Base-by-base conservation (phyloP, 768 basidiomycete genomes). In the Basidioascus undulatus region DNA sequence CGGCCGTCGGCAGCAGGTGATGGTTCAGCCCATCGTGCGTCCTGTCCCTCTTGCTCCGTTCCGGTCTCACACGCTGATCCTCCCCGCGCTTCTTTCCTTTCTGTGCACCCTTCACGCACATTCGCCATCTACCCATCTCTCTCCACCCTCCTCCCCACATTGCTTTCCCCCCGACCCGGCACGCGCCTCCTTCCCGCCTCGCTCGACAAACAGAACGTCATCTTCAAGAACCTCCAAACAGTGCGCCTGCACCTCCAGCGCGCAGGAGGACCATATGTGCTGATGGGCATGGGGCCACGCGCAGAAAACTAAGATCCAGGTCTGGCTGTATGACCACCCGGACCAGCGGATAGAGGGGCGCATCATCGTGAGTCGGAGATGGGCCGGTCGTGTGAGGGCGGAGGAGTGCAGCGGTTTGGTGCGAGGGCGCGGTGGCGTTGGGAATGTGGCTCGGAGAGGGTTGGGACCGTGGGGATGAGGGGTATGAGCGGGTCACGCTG, bases 21-120 rank as follows among this genome's bases (percentile, higher is more conserved):
- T 94, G 83, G 89, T 94, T 46, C 89, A 94, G 62, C 86, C 86
- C 73, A 92, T 92, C 74, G 87, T 89, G 60, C 53, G 81, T 65
- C 32, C 24, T 11, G 1, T 19, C 15, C 15, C 19, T 28, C 12
- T 18, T 43, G 21, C 21, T 47, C 36, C 10, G 24, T 25, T n/a
- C 28, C 36, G 3, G 16, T 18, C 41, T n/a, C 15, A 7, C 10
- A 23, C n/a, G 28, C 49, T 44, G 47, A 46, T 15, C 18, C 28
- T 34, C 45, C 34, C 24, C 24, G n/a, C n/a, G n/a, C n/a, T n/a
- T n/a, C n/a, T n/a, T n/a, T n/a, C n/a, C n/a, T n/a, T n/a, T n/a
- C n/a, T n/a, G n/a, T n/a, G n/a, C n/a, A n/a, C n/a, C n/a, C n/a
- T n/a, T n/a, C n/a, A n/a, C n/a, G n/a, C n/a, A n/a, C n/a, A n/a